phyloP scores from a whole-genome alignment of 2,329 filamentous ascomycete species.

The Neoscytalidium dimidiatum region DNA sequence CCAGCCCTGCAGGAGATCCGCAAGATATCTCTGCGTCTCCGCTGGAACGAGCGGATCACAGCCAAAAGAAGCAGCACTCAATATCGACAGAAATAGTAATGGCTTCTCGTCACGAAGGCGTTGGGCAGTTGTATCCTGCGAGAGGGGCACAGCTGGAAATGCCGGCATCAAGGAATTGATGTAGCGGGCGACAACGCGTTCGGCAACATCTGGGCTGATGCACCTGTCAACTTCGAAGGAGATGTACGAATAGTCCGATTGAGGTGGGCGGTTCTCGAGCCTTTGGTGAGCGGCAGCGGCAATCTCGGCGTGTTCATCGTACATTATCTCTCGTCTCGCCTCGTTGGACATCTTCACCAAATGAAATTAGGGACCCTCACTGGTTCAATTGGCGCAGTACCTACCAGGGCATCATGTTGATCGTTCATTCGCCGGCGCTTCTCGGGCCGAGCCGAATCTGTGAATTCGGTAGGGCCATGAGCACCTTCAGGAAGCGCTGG shows the following conservation, averaged over 20 bases:
- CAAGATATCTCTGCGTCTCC: slow-evolving; percentile 62
- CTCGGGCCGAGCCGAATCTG: slow-evolving; percentile 11
- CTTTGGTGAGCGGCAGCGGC: slow-evolving; percentile 11
- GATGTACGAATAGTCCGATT: slow-evolving; percentile 41
- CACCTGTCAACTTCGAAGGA: slow-evolving; percentile 45
- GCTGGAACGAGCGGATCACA: slow-evolving; percentile 46
- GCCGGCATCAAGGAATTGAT: slow-evolving; percentile 55
- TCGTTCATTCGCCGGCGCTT: slow-evolving; percentile 15
- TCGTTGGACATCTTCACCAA: slow-evolving; percentile 21
- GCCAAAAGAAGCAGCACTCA: slow-evolving; percentile 56
- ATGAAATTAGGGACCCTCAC: no score
- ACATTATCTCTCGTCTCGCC: slow-evolving; percentile 28
- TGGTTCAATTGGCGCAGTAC: background rate
- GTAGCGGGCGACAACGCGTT: slow-evolving; percentile 60
- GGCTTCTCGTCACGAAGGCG: slow-evolving; percentile 61
- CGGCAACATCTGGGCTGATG: slow-evolving; percentile 53
- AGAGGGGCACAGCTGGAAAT: slow-evolving; percentile 61
- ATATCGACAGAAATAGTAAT: slow-evolving; percentile 59
- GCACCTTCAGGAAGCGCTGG: background rate
- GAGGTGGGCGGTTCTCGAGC: slow-evolving; percentile 20
- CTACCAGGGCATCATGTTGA: background rate
- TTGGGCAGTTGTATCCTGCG: slow-evolving; percentile 54
- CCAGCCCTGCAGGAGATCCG: slow-evolving; percentile 69
- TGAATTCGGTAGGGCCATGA: background rate
- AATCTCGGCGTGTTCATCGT: slow-evolving; percentile 11